Evolutionary conservation across 1,284 basidiomycete genomes (phyloP), one percentile per base, ranked within the genome.

Genomic region (Trametes pubescens): DNA sequence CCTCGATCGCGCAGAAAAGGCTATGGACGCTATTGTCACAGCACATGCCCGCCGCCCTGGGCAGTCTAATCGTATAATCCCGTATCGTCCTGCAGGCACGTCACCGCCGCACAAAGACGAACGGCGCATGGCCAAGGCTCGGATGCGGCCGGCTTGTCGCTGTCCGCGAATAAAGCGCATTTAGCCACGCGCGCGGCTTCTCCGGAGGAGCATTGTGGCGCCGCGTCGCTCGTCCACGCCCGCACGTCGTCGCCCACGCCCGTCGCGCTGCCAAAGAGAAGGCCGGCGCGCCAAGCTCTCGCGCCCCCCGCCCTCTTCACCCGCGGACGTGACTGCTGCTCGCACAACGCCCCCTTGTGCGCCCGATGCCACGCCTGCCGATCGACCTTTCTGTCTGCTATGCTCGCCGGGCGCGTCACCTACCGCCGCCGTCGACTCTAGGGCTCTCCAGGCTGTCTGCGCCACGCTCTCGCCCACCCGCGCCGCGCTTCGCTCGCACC

Each of bases 121-220:
- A 59, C 16, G 40, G 7, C 44, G n/a, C 26, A 14, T 9, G 59
- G 29, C 47, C 22, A 55, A 10, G 35, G 22, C n/a, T 35, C 29
- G 46, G 29, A 22, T 34, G 44, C 13, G 21, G 13, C 53, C 9
- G 21, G 26, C 43, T 6, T 18, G 26, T n/a, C n/a, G n/a, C n/a
- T n/a, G n/a, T 26, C 16, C 34, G 51, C 53, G 26, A 26, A 51
- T 26, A 26, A 51, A 22, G 53, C 43, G 44, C 35, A 58, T 47
- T 43, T 64, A 51, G 53, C 56, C 57, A 67, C 59, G 64, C 40
- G 46, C 22, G 43, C 22, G 29, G 35, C 24, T 29, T 26, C 13
- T 18, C 59, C 57, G 65, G 62, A 61, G 40, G 57, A 67, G 59
- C 52, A 56, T 59, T 59, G 61, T 66, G 65, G 61, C 58, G 53